Base-by-base conservation (phyloP, 345 rosid genomes). In the Anacardium occidentale region DNA sequence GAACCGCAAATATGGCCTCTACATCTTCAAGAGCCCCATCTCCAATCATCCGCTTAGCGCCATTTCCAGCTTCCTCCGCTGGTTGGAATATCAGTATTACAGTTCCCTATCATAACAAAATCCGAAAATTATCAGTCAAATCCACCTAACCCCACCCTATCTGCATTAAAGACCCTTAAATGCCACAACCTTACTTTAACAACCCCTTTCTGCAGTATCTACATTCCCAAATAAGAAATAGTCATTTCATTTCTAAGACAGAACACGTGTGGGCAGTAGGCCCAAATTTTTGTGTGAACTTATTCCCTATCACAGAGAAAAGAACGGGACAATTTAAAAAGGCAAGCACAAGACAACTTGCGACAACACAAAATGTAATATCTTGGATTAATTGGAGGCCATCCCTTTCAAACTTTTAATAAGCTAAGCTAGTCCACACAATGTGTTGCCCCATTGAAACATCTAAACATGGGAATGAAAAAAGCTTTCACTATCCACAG, bases 61-160 rank as follows among this genome's bases (percentile, higher is more conserved):
- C 98, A 37, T 93, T 93, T 22, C 98, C 98, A 17, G 97, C 98
- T 86, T 93, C 98, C 81, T 93, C 98, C 5, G 98, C 97, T 2
- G 98, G 97, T 74, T 93, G 98, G 63, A 93, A 93, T n/a, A 93
- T 58, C 45, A 91, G 37, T 54, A 93, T 64, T n/a, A 91, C 93
- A 0, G 98, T 93, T 69, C 98, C 98, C 98, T 93, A 58, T 26
- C n/a, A 78, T 53, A 34, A 40, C 42, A 42, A 70, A 13, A 24
- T 4, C 20, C 12, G 17, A 37, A 68, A 59, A 25, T 54, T 68
- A 26, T 63, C 50, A 63, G 42, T 1, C 10, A 37, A 22, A 29
- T 29, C 32, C 32, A 29, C 32, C 32, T 1, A 29, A 29, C 32
- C 32, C 32, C n/a, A n/a, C n/a, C 32, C 32, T 29, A 29, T 29